Base-by-base conservation (phyloP, 345 rosid species). In the Kernera saxatilis region DNA sequence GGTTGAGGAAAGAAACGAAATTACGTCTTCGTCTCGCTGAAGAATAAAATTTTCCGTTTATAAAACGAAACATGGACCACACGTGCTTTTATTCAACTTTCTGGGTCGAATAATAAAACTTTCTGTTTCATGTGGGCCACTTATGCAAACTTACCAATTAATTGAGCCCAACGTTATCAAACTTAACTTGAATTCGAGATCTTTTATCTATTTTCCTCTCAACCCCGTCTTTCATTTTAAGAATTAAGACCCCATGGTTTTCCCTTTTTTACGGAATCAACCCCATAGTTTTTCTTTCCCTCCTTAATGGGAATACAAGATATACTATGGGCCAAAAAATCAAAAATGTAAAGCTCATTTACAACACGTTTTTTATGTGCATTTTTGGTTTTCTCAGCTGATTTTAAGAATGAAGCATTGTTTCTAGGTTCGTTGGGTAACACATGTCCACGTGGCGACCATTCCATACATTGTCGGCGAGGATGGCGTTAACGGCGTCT, bases 381-480 rank as follows among this genome's bases (percentile, higher is more conserved):
- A 57, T 3, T 50, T 25, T 5, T 29, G 2, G 0, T 8, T 9
- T n/a, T 26, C 22, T 40, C 51, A 10, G 41, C 58, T 56, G 25
- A 6, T 45, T 45, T 25, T 40, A 43, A 17, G 40, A 3, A 18
- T 55, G 77, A 55, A 88, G 63, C 79, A 93, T 83, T 32, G 84
- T 82, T 65, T 85, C 82, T 72, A 85, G 64, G 72, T 82, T 89
- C 79, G 75, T 83, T 1, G 93, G 99, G 69, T 83, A 85, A 78
- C 96, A 91, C 94, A 91, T 93, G 78, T 79, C 82, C 0, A 92
- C 72, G 73, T 89, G 91, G 77, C 78, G 75, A 67, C 94, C 83
- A 27, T 82, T 86, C 98, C 98, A 91, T 59, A 88, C 87, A 60
- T 93, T 87, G 74, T 87, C 98, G 1, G 97, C 92, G 23, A 91